These are phyloP conservation scores for Mycena polygramma DNA, from an alignment of 768 basidiomycete species.

Conservation along the genomic window DNA sequence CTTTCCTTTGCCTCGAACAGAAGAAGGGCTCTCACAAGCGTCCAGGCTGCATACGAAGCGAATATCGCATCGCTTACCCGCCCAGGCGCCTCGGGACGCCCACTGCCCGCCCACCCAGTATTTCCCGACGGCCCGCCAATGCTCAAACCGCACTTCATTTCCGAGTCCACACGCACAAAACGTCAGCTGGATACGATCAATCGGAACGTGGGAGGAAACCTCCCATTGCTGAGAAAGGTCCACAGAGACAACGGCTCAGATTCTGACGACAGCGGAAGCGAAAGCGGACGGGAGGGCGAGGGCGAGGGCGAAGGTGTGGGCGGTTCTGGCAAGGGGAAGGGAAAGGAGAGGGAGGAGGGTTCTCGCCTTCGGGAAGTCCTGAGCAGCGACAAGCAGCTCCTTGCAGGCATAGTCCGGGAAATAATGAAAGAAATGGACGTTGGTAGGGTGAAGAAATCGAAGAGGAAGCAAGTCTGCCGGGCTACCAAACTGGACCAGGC, in stretches of 20 bases:
- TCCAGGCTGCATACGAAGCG: constrained; percentile 4
- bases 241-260: too few species aligned
- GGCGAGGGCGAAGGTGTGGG: constrained; percentile 6
- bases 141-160: not conserved
- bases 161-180: not conserved
- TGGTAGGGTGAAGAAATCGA: not conserved
- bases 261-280: not conserved
- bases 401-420: not conserved
- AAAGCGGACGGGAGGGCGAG: not conserved
- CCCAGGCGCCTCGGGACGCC: not conserved
- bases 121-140: constrained; percentile 5
- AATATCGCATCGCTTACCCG: constrained; percentile 1
- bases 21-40: not conserved
- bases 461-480: constrained; percentile 4
- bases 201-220: constrained; percentile 1
- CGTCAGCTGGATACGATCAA: constrained; percentile 11
- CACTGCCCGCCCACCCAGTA: not conserved
- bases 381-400: not conserved
- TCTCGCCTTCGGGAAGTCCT: not conserved
- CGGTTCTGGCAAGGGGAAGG: constrained; percentile 8
- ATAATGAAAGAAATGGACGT: not conserved
- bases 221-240: not conserved
- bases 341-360: too few species aligned
- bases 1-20: constrained; percentile 5
- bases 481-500: not conserved